A percentile compares a stretch with the other conserved stretches of the same genome.
These are phyloP conservation scores for Lepidium aucheri DNA, from an alignment of 345 rosid genomes.

Conservation along the genomic window DNA sequence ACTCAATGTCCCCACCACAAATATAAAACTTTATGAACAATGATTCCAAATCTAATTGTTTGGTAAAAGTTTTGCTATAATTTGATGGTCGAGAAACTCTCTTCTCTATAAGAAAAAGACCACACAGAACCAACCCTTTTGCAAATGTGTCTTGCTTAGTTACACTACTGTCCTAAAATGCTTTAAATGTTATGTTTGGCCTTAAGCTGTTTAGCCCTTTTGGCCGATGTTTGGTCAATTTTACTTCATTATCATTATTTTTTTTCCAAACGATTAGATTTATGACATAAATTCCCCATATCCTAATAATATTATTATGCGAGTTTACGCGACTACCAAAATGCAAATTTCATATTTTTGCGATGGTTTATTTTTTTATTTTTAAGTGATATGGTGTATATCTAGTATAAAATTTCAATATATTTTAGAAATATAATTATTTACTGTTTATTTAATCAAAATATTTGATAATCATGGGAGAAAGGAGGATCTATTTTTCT, in stretches of 20 bases:
- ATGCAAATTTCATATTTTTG: too few species aligned
- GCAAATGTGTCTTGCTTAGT: background rate
- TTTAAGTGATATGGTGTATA: too few species aligned
- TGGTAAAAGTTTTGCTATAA: background rate
- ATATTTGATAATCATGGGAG: too few species aligned
- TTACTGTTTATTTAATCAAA: too few species aligned
- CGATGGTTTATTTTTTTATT: too few species aligned
- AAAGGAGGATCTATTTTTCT: background rate
- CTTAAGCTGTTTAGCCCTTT: background rate
- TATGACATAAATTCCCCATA: too few species aligned
- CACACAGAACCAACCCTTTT: background rate
- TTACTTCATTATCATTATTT: background rate
- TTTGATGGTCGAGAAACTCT: conserved; percentile 14
- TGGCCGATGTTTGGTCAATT: background rate
- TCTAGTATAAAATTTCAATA: too few species aligned
- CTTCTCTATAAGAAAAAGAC: background rate
- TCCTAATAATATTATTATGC: too few species aligned
- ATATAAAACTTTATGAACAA: background rate
- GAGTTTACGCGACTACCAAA: too few species aligned
- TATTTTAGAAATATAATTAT: too few species aligned
- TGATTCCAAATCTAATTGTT: background rate
- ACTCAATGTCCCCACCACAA: conserved; percentile 1
- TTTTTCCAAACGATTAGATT: too few species aligned
- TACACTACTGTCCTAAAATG: background rate
- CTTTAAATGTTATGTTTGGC: conserved; percentile 6